Percentiles rank a stretch among this genome's conserved stretches.
Evolutionary conservation across 2,329 filamentous ascomycete species (phyloP).

Genomic region (Didymella lethalis): DNA sequence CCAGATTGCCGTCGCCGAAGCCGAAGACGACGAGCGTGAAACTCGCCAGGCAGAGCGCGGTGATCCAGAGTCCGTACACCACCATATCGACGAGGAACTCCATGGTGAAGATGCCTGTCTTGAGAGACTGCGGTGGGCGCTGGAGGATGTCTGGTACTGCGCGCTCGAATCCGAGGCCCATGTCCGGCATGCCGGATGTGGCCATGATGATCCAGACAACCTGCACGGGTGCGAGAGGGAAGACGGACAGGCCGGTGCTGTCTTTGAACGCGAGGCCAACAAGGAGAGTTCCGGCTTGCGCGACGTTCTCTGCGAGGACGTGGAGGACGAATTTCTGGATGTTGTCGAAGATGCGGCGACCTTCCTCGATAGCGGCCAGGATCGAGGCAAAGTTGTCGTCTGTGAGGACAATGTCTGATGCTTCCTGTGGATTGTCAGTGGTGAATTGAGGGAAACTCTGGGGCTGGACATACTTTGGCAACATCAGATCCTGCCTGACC

Average conservation of each 20-base stretch:
- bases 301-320: conserved; percentile 80
- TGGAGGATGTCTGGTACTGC: conserved; percentile 80
- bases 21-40: conserved; percentile 49
- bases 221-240: conserved; percentile 83
- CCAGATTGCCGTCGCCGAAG: conserved; percentile 46
- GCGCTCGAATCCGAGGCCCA: conserved; percentile 82
- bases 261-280: conserved; percentile 86
- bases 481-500: conserved; percentile 80
- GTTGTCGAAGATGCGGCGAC: conserved; percentile 85
- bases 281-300: conserved; percentile 81
- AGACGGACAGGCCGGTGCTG: conserved; percentile 73
- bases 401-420: conserved; percentile 76
- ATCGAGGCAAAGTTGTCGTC: conserved; percentile 92
- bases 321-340: conserved; percentile 86
- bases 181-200: conserved; percentile 80
- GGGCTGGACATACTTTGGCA: conserved; percentile 62
- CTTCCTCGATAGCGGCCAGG: conserved; percentile 82
- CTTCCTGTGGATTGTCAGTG: conserved; percentile 11
- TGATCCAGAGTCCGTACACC: conserved; percentile 51
- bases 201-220: conserved; percentile 97
- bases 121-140: conserved; percentile 72
- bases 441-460: neutral
- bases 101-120: conserved; percentile 50
- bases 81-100: conserved; percentile 51
- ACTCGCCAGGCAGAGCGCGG: conserved; percentile 40